These are phyloP conservation scores for Magnolia officinalis DNA, from an alignment of 164 flowering plant species.

Conservation along the genomic window DNA sequence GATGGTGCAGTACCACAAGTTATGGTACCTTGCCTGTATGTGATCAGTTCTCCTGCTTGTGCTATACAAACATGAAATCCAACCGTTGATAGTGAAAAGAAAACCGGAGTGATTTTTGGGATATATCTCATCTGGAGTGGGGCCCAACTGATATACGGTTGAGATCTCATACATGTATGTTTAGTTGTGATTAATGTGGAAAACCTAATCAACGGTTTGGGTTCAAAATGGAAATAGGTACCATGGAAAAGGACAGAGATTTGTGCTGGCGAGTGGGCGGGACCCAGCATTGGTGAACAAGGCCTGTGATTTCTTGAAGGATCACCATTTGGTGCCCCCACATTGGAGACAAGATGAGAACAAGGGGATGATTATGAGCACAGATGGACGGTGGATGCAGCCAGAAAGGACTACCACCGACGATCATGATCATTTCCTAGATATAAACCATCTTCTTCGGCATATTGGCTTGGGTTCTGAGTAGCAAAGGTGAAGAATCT, in stretches of 20 bases:
- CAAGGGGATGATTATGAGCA: slow-evolving; percentile 57
- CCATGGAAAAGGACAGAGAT: slow-evolving; percentile 58
- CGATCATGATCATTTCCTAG: slow-evolving; percentile 36
- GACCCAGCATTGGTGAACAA: slow-evolving; percentile 76
- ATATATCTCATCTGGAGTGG: too few species aligned
- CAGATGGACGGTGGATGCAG: slow-evolving; percentile 59
- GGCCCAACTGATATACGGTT: too few species aligned
- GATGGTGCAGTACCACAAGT: too few species aligned
- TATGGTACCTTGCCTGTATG: too few species aligned
- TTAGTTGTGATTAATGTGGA: background rate
- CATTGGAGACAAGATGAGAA: slow-evolving; percentile 69
- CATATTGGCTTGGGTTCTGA: background rate
- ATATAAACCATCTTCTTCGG: background rate
- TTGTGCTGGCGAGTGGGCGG: slow-evolving; percentile 48
- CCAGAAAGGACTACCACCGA: slow-evolving; percentile 46
- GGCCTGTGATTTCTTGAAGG: slow-evolving; percentile 55
- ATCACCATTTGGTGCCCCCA: slow-evolving; percentile 56
- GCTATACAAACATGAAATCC: too few species aligned
- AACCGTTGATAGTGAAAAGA: too few species aligned
- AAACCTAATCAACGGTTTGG: background rate
- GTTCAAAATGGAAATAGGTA: slow-evolving; percentile 30
- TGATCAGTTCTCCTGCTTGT: too few species aligned
- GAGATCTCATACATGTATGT: background rate
- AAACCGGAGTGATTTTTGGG: too few species aligned
- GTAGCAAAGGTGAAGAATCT: background rate